Evolutionary conservation across 2,329 filamentous ascomycete species (phyloP).

Genomic region (Malbranchea cinnamomea): DNA sequence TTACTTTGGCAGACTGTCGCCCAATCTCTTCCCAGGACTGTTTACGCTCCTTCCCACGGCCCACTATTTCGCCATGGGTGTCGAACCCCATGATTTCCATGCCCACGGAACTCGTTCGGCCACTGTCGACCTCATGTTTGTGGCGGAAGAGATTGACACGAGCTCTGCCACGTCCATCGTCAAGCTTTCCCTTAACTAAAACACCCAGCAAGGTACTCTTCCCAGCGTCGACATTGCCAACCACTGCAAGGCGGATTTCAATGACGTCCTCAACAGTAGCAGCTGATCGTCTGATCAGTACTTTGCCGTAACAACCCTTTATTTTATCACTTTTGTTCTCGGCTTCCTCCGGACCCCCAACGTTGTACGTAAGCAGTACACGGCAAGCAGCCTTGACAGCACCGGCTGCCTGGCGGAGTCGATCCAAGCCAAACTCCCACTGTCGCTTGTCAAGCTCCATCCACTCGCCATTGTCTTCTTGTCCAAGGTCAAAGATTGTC

Average conservation of each 20-base stretch:
- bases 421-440: conserved; percentile 57
- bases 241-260: conserved; percentile 89
- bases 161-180: conserved; percentile 86
- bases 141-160: conserved; percentile 93
- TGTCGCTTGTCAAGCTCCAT: conserved; percentile 62
- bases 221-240: conserved; percentile 93
- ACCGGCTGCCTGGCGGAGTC: conserved; percentile 51
- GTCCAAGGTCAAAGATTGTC: conserved; percentile 77
- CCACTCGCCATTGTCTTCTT: conserved; percentile 75
- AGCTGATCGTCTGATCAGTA: conserved; percentile 65
- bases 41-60: conserved; percentile 69
- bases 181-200: conserved; percentile 83
- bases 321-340: conserved; percentile 50
- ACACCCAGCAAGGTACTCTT: conserved; percentile 96
- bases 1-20: conserved; percentile 85
- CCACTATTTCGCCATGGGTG: conserved; percentile 65
- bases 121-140: conserved; percentile 94
- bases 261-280: conserved; percentile 71
- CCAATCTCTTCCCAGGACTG: conserved; percentile 97
- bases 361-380: conserved; percentile 77
- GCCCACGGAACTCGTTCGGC: conserved; percentile 86
- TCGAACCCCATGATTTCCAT: conserved; percentile 99
- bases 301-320: conserved; percentile 65
- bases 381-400: conserved; percentile 58
- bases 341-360: conserved; percentile 63